These are phyloP conservation scores for Hanseniaspora meyeri DNA, from an alignment of 805 yeast species.

Conservation along the genomic window DNA sequence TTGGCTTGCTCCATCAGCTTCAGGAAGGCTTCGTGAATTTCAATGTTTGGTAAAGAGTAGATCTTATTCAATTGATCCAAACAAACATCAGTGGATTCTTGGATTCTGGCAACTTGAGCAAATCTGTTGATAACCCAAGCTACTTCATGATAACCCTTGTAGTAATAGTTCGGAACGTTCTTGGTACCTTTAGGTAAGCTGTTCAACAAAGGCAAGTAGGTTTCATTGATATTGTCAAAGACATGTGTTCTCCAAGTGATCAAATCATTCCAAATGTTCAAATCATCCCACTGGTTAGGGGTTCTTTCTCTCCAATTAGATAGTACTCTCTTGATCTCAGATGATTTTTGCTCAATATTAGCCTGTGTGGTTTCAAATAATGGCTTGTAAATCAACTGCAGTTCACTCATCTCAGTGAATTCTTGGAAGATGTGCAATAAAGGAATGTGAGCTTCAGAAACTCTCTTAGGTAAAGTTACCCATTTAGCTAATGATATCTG, in stretches of 20 bases:
- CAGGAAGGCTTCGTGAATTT: conserved; percentile 93
- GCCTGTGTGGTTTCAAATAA: conserved; percentile 82
- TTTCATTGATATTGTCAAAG: conserved; percentile 87
- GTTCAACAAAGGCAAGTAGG: conserved; percentile 84
- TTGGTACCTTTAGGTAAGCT: conserved; percentile 61
- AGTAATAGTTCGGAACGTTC: conserved; percentile 82
- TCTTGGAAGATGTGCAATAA: conserved; percentile 91
- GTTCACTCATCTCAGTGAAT: conserved; percentile 94
- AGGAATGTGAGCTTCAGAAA: conserved; percentile 76
- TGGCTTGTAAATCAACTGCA: conserved; percentile 83
- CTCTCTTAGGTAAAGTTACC: conserved; percentile 70
- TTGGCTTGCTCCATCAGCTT: conserved; percentile 94
- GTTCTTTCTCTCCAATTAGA: conserved; percentile 97
- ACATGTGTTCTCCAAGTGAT: conserved; percentile 99
- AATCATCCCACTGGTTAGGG: conserved; percentile 95
- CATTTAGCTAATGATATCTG: conserved; percentile 85
- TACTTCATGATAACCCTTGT: conserved; percentile 94
- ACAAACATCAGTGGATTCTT: conserved; percentile 93
- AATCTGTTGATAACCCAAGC: conserved; percentile 98
- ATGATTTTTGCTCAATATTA: conserved; percentile 82
- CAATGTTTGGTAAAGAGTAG: conserved; percentile 91
- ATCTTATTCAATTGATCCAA: conserved; percentile 83
- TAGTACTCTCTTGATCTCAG: conserved; percentile 82
- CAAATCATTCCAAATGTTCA: conserved; percentile 91
- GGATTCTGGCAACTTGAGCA: conserved; percentile 97